phyloP scores from a whole-genome alignment of 306 rosid species.

The Vigna radiata region DNA sequence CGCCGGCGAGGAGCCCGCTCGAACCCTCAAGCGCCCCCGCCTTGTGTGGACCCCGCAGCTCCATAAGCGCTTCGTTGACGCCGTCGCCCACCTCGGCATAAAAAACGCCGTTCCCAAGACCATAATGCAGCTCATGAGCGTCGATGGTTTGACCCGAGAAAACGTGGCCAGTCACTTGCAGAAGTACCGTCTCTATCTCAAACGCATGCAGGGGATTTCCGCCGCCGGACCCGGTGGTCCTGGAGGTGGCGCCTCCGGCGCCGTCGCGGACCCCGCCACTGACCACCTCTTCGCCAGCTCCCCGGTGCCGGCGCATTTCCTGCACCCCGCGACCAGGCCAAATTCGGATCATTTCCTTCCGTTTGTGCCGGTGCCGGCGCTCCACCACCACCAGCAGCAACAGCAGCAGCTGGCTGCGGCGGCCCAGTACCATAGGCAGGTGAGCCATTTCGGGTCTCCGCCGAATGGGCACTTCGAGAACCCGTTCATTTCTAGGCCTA shows the following conservation, averaged over 20 bases:
- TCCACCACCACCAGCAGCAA: conserved; percentile 75
- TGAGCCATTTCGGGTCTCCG: conserved; percentile 87
- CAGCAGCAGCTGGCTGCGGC: conserved; percentile 61
- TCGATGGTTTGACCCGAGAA: conserved; percentile 93
- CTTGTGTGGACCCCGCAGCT: conserved; percentile 99
- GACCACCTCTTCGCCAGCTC: conserved; percentile 93
- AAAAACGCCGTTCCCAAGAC: conserved; percentile 98
- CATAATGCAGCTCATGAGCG: conserved; percentile 99
- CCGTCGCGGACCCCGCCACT: conserved; percentile 66
- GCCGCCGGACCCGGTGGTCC: conserved; percentile 48
- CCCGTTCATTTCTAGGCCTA: conserved; percentile 75
- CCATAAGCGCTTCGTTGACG: conserved; percentile 94
- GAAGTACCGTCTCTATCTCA: conserved; percentile 91
- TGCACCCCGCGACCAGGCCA: conserved; percentile 72
- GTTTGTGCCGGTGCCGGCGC: conserved; percentile 81
- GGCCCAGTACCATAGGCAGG: conserved; percentile 78
- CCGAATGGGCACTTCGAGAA: conserved; percentile 90
- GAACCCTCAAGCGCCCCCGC: conserved; percentile 94
- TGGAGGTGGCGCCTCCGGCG: conserved; percentile 45
- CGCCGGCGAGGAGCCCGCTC: conserved; percentile 88
- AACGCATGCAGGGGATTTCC: conserved; percentile 92
- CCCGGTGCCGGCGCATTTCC: conserved; percentile 87
- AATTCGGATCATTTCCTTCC: conserved; percentile 89
- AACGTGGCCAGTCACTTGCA: conserved; percentile 97
- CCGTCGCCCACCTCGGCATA: conserved; percentile 93